These are phyloP conservation scores for Leersia perrieri DNA, from an alignment of 176 grass and related monocot genomes.

Conservation along the genomic window DNA sequence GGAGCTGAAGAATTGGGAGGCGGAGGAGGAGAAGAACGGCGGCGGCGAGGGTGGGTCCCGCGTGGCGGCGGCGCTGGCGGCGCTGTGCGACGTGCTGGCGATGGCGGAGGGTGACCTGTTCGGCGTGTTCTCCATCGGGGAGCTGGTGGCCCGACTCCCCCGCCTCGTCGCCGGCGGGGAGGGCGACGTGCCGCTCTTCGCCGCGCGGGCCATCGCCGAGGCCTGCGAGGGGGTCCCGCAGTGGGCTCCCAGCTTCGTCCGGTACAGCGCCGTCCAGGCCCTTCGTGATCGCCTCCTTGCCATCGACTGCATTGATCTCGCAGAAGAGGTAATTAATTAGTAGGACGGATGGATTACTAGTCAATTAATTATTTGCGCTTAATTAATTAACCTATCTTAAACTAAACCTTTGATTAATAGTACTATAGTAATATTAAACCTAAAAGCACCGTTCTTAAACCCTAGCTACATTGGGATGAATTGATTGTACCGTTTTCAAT, in stretches of 20 bases:
- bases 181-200: constrained; percentile 35
- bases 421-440: too few species aligned
- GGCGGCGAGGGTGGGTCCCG: neutral
- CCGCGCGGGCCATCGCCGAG: constrained; percentile 45
- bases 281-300: constrained; percentile 42
- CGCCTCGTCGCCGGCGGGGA: constrained; percentile 11
- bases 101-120: neutral
- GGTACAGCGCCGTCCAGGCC: constrained; percentile 26
- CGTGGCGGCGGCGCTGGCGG: constrained; percentile 24
- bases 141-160: constrained; percentile 9
- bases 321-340: constrained; percentile 51
- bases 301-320: constrained; percentile 48
- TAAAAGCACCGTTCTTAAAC: neutral
- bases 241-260: neutral
- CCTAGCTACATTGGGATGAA: neutral
- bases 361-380: too few species aligned
- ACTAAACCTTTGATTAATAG: too few species aligned
- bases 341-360: too few species aligned
- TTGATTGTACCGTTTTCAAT: neutral
- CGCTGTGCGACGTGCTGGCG: constrained; percentile 23
- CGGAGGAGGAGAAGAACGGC: neutral
- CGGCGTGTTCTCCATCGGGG: neutral
- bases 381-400: too few species aligned
- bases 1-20: neutral
- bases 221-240: constrained; percentile 21